Percentiles rank a stretch among this genome's conserved stretches.
phyloP scores from a whole-genome alignment of 257 asterid species.

The Nicotiana sylvestris region DNA sequence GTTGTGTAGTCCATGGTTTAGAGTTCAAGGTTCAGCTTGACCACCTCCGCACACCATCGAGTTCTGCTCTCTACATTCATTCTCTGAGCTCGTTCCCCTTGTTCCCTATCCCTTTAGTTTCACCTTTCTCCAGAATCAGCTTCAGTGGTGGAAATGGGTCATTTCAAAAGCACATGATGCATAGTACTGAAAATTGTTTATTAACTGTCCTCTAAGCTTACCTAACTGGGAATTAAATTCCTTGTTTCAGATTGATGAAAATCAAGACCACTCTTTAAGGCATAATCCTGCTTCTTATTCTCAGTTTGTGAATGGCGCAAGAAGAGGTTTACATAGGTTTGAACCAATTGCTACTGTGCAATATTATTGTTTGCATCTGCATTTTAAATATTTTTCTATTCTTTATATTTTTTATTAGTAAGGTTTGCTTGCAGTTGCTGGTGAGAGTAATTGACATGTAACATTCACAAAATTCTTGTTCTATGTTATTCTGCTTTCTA shows the following conservation, averaged over 20 bases:
- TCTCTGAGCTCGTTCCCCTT: background rate
- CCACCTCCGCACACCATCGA: background rate
- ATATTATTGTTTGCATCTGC: constrained; percentile 9
- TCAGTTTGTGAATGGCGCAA: constrained; percentile 48
- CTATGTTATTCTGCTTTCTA: background rate
- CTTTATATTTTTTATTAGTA: background rate
- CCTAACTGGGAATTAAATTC: constrained; percentile 6
- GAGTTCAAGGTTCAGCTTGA: background rate
- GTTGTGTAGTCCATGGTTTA: background rate
- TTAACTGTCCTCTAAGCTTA: constrained; percentile 13
- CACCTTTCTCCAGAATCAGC: background rate
- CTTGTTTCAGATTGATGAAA: constrained; percentile 61
- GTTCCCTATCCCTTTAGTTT: background rate
- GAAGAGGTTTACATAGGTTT: constrained; percentile 79
- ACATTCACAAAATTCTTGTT: background rate
- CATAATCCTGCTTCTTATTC: constrained; percentile 50
- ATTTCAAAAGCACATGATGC: background rate
- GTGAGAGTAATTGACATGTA: background rate
- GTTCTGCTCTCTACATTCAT: background rate
- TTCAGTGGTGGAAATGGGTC: background rate
- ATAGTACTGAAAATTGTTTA: background rate
- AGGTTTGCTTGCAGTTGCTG: background rate
- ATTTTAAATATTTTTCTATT: background rate
- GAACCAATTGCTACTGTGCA: constrained; percentile 23
- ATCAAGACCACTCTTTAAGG: constrained; percentile 40